Conservation (phyloP, 1,139 yeast genomes). For the Kodamaea derodonti region DNA sequence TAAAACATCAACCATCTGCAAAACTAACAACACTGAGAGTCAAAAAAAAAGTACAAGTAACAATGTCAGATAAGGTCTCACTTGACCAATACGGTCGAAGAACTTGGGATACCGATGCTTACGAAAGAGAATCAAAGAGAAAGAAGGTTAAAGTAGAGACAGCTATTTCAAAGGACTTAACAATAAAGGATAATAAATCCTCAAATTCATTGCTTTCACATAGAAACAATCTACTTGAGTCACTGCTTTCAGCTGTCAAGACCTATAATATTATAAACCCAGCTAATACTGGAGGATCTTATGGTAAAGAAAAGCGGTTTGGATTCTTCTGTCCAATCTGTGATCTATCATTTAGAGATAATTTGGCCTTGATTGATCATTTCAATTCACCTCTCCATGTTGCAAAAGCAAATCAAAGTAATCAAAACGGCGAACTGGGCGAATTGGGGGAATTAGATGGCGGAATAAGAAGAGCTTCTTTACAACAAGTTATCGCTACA, state of each 20-base stretch:
- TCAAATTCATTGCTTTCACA: conserved; percentile 27
- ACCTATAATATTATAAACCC: conserved; percentile 34
- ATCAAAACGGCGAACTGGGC: conserved; percentile 19
- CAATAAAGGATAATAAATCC: conserved; percentile 18
- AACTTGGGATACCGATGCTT: conserved; percentile 68
- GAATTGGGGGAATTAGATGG: conserved; percentile 31
- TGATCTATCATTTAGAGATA: conserved; percentile 75
- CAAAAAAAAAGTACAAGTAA: too few species aligned
- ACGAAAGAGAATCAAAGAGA: conserved; percentile 44
- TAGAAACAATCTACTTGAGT: conserved; percentile 26
- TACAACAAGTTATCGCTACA: conserved; percentile 29
- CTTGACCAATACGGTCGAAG: conserved; percentile 59
- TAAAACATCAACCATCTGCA: too few species aligned
- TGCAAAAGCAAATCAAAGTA: conserved; percentile 17
- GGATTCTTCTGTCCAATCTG: conserved; percentile 86
- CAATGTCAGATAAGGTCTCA: too few species aligned
- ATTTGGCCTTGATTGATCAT: conserved; percentile 77
- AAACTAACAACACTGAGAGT: too few species aligned
- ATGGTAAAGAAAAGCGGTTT: conserved; percentile 53
- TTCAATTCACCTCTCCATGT: conserved; percentile 67
- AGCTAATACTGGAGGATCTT: conserved; percentile 13
- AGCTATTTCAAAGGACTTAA: not conserved
- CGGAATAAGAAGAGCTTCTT: conserved; percentile 31
- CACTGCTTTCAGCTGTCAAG: conserved; percentile 33
- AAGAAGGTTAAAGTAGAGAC: conserved; percentile 10